These are phyloP conservation scores for Pseudonitzschia multiseries DNA, from an alignment of 108 stramenopile genomes.

Conservation along the genomic window DNA sequence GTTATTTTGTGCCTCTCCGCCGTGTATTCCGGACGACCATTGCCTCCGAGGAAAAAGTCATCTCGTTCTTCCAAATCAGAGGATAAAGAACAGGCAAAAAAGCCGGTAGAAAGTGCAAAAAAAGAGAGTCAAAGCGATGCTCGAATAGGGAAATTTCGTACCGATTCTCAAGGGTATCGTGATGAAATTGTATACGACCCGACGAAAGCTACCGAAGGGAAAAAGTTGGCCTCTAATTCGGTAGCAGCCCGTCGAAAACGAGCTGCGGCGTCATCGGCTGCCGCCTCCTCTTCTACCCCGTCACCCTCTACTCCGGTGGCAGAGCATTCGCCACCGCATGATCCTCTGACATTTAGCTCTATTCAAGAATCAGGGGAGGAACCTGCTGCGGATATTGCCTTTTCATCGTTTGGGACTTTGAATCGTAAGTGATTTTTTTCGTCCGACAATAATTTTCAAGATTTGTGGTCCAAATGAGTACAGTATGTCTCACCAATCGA, in stretches of 20 bases:
- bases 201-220: slow-evolving; percentile 56
- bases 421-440: slow-evolving; percentile 22
- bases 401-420: slow-evolving; percentile 28
- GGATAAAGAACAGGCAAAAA: slow-evolving; percentile 27
- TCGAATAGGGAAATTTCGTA: slow-evolving; percentile 67
- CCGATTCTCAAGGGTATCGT: slow-evolving; percentile 73
- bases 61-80: slow-evolving; percentile 20
- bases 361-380: slow-evolving; percentile 24
- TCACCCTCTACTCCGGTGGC: background rate
- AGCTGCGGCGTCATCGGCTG: slow-evolving; percentile 35
- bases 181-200: slow-evolving; percentile 43
- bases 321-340: slow-evolving; percentile 2
- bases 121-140: slow-evolving; percentile 25
- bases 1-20: slow-evolving; percentile 84
- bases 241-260: slow-evolving; percentile 73
- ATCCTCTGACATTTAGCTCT: slow-evolving; percentile 19
- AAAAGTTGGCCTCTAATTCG: slow-evolving; percentile 80
- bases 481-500: background rate
- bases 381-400: slow-evolving; percentile 15
- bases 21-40: slow-evolving; percentile 69
- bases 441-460: background rate
- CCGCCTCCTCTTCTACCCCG: background rate
- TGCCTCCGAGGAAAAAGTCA: slow-evolving; percentile 67
- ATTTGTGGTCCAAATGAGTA: background rate
- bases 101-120: slow-evolving; percentile 28